Conservation (phyloP, 2,329 filamentous ascomycete species). For the Fusarium miscanthi region DNA sequence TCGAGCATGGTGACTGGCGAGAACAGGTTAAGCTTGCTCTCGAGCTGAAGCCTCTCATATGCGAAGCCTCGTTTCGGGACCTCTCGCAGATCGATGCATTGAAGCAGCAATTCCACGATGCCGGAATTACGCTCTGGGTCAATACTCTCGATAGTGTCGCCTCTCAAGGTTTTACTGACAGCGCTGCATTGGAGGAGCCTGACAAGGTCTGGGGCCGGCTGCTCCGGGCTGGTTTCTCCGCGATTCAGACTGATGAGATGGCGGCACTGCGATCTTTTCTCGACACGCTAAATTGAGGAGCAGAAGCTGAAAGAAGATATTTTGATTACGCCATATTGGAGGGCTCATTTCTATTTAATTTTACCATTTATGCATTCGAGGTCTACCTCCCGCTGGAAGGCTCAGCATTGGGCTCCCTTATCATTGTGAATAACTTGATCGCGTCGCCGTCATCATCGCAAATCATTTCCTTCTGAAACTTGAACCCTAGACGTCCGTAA, state of each 20-base stretch:
- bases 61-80: not conserved
- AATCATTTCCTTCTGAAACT: constrained; percentile 71
- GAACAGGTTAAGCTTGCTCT: not conserved
- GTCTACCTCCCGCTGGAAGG: not conserved
- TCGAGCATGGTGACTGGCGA: not conserved
- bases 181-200: not conserved
- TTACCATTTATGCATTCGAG: no score
- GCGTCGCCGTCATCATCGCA: constrained; percentile 71
- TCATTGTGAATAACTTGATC: constrained; percentile 64
- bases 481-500: constrained; percentile 77
- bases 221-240: not conserved
- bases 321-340: not conserved
- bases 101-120: not conserved
- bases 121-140: not conserved
- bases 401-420: constrained; percentile 52
- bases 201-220: not conserved
- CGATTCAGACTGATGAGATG: not conserved
- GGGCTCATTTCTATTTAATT: not conserved
- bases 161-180: not conserved
- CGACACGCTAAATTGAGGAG: not conserved
- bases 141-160: not conserved
- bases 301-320: accelerated
- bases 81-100: not conserved
- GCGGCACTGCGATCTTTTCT: not conserved
- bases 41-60: not conserved